phyloP scores from a whole-genome alignment of 306 rosid genomes.

The Carpinus fangiana region DNA sequence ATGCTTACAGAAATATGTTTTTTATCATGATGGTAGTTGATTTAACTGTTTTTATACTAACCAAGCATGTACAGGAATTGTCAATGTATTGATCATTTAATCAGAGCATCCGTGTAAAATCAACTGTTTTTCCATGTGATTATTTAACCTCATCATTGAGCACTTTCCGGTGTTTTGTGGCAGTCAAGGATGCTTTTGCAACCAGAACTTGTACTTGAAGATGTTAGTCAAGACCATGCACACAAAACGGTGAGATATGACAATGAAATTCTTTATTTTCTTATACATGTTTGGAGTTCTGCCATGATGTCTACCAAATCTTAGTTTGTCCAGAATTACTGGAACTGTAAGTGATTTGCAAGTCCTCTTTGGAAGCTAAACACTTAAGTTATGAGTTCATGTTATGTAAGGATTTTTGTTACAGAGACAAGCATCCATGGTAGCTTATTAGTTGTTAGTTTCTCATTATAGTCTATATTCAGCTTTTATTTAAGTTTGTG shows the following conservation, averaged over 20 bases:
- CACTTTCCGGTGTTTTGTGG: slow-evolving; percentile 3
- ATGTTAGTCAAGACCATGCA: slow-evolving; percentile 98
- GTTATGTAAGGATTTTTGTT: not conserved
- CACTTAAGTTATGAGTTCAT: not conserved
- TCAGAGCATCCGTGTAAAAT: not conserved
- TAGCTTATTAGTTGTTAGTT: not conserved
- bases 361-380: not conserved
- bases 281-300: not conserved
- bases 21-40: not conserved
- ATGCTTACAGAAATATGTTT: not conserved
- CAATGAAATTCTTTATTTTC: not conserved
- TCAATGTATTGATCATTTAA: not conserved
- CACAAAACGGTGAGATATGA: slow-evolving; percentile 75
- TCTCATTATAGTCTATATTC: not conserved
- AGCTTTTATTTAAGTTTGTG: not conserved
- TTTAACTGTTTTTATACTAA: not conserved
- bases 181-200: slow-evolving; percentile 93
- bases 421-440: not conserved
- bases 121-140: not conserved
- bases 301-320: not conserved
- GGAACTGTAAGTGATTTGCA: not conserved
- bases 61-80: not conserved
- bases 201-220: slow-evolving; percentile 91
- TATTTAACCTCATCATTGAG: not conserved
- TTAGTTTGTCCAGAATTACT: not conserved